Percentiles rank a stretch among this genome's conserved stretches.
Evolutionary conservation across 1,284 basidiomycete species (phyloP).

Genomic region (Leccinum pachyderme): DNA sequence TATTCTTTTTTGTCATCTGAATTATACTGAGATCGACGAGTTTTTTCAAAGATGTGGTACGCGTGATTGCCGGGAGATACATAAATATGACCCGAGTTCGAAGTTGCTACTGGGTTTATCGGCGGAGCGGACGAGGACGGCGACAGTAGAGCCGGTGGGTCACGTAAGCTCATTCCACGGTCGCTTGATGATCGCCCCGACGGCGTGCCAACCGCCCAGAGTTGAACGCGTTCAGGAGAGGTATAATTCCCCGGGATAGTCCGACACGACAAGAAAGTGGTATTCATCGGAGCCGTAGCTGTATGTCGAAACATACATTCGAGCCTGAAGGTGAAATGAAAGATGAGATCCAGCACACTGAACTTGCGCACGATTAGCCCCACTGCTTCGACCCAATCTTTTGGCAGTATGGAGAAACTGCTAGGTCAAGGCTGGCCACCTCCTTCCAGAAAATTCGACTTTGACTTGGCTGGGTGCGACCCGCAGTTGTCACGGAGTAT

Average conservation of each 20-base stretch:
- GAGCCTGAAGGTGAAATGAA: too few relatives aligned
- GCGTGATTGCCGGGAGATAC: too few relatives aligned
- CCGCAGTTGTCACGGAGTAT: too few relatives aligned
- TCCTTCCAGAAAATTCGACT: too few relatives aligned
- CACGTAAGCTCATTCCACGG: not conserved
- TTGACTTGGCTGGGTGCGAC: too few relatives aligned
- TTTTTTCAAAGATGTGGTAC: not conserved
- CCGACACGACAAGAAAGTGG: not conserved
- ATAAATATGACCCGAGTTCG: not conserved
- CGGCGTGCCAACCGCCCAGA: not conserved
- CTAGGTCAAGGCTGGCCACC: too few relatives aligned
- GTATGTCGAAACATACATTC: not conserved
- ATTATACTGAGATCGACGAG: not conserved
- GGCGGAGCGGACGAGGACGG: not conserved
- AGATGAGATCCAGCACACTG: too few relatives aligned
- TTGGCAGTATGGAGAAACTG: too few relatives aligned
- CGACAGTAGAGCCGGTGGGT: not conserved
- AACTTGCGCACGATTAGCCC: too few relatives aligned
- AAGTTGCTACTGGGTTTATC: not conserved
- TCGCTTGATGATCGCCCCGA: not conserved
- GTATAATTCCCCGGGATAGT: not conserved
- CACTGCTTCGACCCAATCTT: too few relatives aligned
- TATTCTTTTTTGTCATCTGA: not conserved
- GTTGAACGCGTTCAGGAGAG: not conserved
- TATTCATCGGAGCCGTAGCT: not conserved